phyloP scores from a whole-genome alignment of 2,329 filamentous ascomycete genomes.

The Chrysoporthe cubensis region DNA sequence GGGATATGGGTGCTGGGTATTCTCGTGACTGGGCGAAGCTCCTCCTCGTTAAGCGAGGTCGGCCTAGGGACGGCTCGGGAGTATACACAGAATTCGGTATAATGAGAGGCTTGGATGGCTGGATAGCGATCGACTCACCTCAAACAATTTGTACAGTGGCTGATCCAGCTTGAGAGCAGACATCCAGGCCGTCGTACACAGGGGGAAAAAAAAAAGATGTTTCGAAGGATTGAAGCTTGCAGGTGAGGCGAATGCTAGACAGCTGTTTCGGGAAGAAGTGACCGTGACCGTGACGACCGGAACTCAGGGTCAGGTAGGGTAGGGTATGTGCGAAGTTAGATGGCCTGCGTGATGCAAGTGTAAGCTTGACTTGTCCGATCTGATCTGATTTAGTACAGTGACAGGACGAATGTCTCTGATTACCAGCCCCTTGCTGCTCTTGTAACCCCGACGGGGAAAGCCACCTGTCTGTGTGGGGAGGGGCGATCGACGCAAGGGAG shows the following conservation, averaged over 20 bases:
- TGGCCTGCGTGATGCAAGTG: slow-evolving; percentile 31
- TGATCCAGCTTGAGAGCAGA: slow-evolving; percentile 61
- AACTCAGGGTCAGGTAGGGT: not conserved
- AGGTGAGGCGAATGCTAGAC: slow-evolving; percentile 37
- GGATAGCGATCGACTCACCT: slow-evolving; percentile 54
- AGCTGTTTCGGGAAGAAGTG: slow-evolving; percentile 41
- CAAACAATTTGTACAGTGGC: slow-evolving; percentile 61
- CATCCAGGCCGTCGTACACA: slow-evolving; percentile 54
- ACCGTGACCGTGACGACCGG: not conserved
- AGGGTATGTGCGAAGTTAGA: not conserved
- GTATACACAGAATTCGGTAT: too few species aligned
- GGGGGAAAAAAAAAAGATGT: slow-evolving; percentile 23
- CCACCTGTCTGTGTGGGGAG: slow-evolving; percentile 7
- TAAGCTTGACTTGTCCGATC: slow-evolving; percentile 24
- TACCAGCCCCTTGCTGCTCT: slow-evolving; percentile 18
- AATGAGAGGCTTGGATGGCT: slow-evolving; percentile 33
- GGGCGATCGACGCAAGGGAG: slow-evolving; percentile 18
- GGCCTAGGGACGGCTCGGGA: too few species aligned
- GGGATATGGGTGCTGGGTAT: too few species aligned
- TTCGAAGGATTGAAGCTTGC: slow-evolving; percentile 26
- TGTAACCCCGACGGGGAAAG: slow-evolving; percentile 18
- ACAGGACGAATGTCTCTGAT: slow-evolving; percentile 26
- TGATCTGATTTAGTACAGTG: slow-evolving; percentile 22
- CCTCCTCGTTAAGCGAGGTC: too few species aligned
- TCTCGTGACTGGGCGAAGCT: too few species aligned